Base-by-base conservation (phyloP, 495 filamentous ascomycete genomes). In the Tetracladium marchalianum region DNA sequence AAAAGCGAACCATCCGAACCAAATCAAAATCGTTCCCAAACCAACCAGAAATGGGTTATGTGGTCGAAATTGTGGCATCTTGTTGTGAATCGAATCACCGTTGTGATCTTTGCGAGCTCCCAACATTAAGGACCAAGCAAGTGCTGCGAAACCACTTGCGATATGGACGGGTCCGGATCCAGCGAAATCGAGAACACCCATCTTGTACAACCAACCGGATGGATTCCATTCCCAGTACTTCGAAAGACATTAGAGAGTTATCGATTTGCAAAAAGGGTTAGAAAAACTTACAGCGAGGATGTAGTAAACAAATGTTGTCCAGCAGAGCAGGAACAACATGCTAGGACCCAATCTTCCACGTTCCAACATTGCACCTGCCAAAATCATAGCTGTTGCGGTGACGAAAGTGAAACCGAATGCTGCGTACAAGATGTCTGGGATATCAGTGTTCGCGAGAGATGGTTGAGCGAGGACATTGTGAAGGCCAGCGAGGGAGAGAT, bases 1-100 rank as follows among this genome's bases (percentile, higher is more conserved):
- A 76, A 96, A 96, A 32, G 87, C 90, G 50, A 96, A 72, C 90
- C 90, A 95, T 54, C 90, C 90, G 61, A 95, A 95, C 89, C 89
- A 95, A 39, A 96, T 82, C 62, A 96, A 83, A 39, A 85, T 79
- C 11, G 81, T 85, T 5, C 81, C 81, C 35, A 85, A 74, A 36
- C 83, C 80, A 49, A 85, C 76, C 58, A 80, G 77, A 5, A 78
- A 82, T 41, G 84, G 81, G 49, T 84, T 83, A 67, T 85, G 81
- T 15, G 81, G 81, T 35, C 81, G 79, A 57, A 87, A 94, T 62
- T 85, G 85, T 39, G 89, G 73, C 37, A 62, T 61, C 54, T 83
- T 77, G 41, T 83, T 75, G 31, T 83, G 87, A 33, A 75, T 78
- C 3, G 22, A 27, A 7, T 27, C 22, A 27, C 22, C 22, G 22